Base-by-base conservation (phyloP, 75 land plant genomes). In the Pinus taeda region DNA sequence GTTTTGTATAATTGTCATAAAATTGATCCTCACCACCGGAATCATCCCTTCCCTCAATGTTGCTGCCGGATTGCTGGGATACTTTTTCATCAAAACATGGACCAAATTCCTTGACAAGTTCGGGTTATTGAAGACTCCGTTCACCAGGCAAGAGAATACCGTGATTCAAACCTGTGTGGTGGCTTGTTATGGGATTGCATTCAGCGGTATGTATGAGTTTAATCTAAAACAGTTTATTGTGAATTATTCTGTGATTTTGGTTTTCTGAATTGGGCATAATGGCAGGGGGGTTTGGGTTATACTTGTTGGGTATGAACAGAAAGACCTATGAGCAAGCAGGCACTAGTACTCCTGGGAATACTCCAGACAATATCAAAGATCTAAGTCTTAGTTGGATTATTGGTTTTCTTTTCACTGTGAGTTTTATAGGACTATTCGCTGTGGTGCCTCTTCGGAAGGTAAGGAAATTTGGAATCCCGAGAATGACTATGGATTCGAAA, bases 241-340 rank as follows among this genome's bases (percentile, higher is more conserved):
- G 60, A 20, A 17, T 20, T 20, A 17, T 59, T 59, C 18, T 6
- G 6, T n/a, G 18, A 20, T 59, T 18, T 59, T 5, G 18, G n/a
- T 59, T 59, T 59, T 59, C 6, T 59, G 60, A 59, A 59, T 59
- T 59, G 60, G 60, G 18, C 20, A 20, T 20, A 59, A 4, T 65
- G 18, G 24, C 86, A 95, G 95, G 98, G 21, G 98, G 98, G 0
- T 95, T 91, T 88, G 96, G 93, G 0, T 83, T 85, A 24, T 95
- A 95, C 73, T 63, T 95, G 8, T 83, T 89, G 66, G 93, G 75
- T n/a, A 87, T 95, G 93, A 87, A 89, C 66, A 49, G 0, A 49
- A 49, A 8, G 12, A 49, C 8, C 1, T 49, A 49, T 49, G 12
- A 49, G 8, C 55, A 49, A 11, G 11, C 55, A 49, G 55, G 12